phyloP scores from a whole-genome alignment of 2,329 filamentous ascomycete genomes.

The Aspergillus hortae region DNA sequence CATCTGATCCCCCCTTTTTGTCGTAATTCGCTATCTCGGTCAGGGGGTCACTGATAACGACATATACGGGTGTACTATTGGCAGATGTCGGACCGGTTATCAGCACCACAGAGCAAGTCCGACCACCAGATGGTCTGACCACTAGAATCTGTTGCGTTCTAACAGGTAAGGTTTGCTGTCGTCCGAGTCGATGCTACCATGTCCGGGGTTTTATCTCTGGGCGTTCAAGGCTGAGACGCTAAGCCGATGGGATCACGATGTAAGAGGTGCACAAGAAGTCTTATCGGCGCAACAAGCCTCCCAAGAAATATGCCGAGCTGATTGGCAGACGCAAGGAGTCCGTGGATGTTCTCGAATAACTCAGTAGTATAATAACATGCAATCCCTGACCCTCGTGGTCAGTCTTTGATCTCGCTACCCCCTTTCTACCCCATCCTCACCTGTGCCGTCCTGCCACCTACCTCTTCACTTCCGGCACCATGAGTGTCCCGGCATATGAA shows the following conservation, averaged over 20 bases:
- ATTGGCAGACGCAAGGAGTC: not conserved
- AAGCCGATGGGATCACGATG: not conserved
- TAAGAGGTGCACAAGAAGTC: not conserved
- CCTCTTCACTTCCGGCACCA: not conserved
- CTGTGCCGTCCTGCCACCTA: not conserved
- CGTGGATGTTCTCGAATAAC: not conserved
- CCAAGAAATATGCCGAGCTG: not conserved
- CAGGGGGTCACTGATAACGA: too few species aligned
- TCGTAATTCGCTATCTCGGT: too few species aligned
- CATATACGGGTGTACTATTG: too few species aligned
- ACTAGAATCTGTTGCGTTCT: not conserved
- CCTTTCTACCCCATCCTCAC: not conserved
- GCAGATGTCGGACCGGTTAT: too few species aligned
- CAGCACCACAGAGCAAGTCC: not conserved
- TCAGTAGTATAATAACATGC: not conserved
- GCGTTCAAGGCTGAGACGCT: not conserved
- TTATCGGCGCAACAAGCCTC: not conserved
- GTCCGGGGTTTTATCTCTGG: not conserved
- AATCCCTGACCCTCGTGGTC: not conserved
- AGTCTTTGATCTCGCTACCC: not conserved
- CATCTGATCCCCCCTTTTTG: too few species aligned
- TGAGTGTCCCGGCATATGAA: not conserved
- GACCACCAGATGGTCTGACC: not conserved
- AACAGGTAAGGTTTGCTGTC: too few species aligned
- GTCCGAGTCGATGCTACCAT: not conserved